A percentile compares a stretch with the other conserved stretches of the same genome.
These are phyloP conservation scores for Rosa rugosa DNA, from an alignment of 306 rosid species.

Conservation along the genomic window DNA sequence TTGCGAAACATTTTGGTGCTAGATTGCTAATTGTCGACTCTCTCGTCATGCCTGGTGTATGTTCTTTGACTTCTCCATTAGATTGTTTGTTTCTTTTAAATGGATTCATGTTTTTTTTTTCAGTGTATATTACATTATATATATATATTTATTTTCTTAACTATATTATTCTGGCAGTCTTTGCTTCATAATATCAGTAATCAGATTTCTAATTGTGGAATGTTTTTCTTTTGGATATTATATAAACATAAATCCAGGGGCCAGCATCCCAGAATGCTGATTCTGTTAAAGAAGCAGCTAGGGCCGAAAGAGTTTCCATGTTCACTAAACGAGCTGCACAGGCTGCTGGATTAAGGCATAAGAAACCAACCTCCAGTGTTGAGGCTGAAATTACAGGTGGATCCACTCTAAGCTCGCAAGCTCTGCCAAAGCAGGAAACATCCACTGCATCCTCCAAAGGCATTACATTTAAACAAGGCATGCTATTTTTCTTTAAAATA, in stretches of 20 bases:
- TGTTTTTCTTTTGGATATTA: background rate
- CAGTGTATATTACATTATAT: background rate
- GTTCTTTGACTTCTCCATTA: constrained; percentile 33
- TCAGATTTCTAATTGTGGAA: background rate
- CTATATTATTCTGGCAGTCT: background rate
- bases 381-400: constrained; percentile 89
- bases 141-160: background rate
- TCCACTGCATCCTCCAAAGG: constrained; percentile 83
- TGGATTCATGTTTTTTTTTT: background rate
- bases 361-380: constrained; percentile 86
- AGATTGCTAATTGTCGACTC: constrained; percentile 77
- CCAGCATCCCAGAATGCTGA: constrained; percentile 53
- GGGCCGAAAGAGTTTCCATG: constrained; percentile 57
- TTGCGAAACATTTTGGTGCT: constrained; percentile 80
- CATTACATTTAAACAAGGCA: constrained; percentile 65
- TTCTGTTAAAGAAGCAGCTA: constrained; percentile 57
- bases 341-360: constrained; percentile 46
- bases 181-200: background rate
- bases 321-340: constrained; percentile 62
- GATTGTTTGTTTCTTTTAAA: background rate
- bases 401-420: constrained; percentile 70
- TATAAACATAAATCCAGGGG: constrained; percentile 49
- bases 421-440: constrained; percentile 78
- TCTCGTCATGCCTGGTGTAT: constrained; percentile 82
- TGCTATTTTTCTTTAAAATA: constrained; percentile 15